Evolutionary conservation across 2,329 filamentous ascomycete species (phyloP).

Genomic region (Aspergillus ibericus): DNA sequence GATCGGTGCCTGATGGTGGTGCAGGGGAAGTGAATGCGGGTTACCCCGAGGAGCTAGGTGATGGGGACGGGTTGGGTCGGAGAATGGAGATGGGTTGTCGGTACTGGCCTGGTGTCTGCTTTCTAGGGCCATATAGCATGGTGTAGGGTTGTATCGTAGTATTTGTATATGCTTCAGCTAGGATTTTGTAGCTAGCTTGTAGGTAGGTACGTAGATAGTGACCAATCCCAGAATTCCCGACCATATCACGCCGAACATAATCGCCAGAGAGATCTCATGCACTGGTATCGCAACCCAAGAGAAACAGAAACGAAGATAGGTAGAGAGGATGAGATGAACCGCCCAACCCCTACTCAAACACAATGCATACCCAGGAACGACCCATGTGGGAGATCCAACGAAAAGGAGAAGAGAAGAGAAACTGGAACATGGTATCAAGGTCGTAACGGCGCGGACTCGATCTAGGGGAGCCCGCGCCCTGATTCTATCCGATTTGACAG

Average conservation of each 20-base stretch:
- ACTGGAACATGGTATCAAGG: background rate
- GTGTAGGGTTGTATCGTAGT: no score
- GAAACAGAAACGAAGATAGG: background rate
- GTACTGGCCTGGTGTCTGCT: no score
- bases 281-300: background rate
- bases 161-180: no score
- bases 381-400: background rate
- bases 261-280: slow-evolving; percentile 1
- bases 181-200: no score
- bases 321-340: background rate
- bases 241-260: background rate
- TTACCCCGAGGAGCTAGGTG: no score
- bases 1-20: no score
- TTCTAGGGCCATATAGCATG: no score
- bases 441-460: background rate
- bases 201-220: background rate
- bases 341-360: background rate
- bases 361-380: background rate
- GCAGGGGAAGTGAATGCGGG: no score
- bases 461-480: background rate
- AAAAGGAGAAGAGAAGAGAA: background rate
- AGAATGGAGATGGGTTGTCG: no score
- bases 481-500: background rate
- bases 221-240: background rate
- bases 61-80: no score